Evolutionary conservation across 352 stramenopile species (phyloP), one percentile per base, ranked within the genome.

Genomic region (Phytophthora fragariaefolia): DNA sequence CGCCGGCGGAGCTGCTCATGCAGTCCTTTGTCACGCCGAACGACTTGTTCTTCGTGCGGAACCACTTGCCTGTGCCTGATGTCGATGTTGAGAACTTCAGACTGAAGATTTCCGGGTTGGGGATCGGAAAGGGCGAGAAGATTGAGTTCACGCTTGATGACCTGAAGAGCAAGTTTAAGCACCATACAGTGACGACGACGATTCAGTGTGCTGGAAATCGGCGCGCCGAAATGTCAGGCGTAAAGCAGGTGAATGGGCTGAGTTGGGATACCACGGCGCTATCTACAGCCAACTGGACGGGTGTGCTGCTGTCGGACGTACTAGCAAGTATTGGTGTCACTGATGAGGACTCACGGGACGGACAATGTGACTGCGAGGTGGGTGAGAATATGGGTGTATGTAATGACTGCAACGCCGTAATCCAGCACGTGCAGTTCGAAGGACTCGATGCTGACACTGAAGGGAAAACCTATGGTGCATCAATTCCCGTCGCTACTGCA

Each of bases 201-300:
- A 88, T 99, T 27, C 97, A 99, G 73, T 99, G 97, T 70, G 96
- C 91, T 40, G 97, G 97, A 18, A 99, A 99, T 74, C 93, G 97
- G 24, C 91, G 97, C 22, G 84, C 83, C 17, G 94, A 97, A 58
- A 98, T 99, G 85, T 97, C 96, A 22, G 74, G 86, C 10, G 83
- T 98, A 32, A 98, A 97, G 61, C 79, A 93, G 49, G 90, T 97
- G 20, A 92, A 97, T 64, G 86, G 83, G 8, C 64, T 96, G 32
- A 85, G 82, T 55, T 91, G 87, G 91, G 92, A 97, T 47, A 95
- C 70, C 51, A 97, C 81, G 63, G 93, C 73, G 77, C 91, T 99
- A 18, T 97, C 90, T 24, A 99, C 91, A 2, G 97, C 97, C 6
- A 97, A 95, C 55, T 99, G 97, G 96, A 96, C 82, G 9, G 97